phyloP scores from a whole-genome alignment of 164 flowering plant genomes.

The Stephania japonica region DNA sequence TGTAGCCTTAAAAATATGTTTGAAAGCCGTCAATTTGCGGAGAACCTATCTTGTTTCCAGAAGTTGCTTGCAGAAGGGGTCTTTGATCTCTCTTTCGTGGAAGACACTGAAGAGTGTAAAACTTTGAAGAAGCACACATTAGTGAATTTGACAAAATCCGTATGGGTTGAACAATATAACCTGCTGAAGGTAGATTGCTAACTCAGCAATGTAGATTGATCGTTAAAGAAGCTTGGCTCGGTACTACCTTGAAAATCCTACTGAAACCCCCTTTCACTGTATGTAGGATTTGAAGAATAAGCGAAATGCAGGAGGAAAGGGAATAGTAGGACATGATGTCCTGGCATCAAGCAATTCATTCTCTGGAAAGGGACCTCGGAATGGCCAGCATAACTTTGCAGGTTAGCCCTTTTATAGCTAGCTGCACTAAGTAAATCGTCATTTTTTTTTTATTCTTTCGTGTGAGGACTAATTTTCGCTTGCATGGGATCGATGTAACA shows the following conservation, averaged over 20 bases:
- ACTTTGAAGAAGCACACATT: constrained; percentile 57
- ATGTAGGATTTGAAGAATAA: constrained; percentile 38
- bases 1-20: constrained; percentile 80
- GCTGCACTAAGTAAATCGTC: background rate
- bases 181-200: constrained; percentile 51
- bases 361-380: constrained; percentile 39
- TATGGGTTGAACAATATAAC: constrained; percentile 70
- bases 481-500: background rate
- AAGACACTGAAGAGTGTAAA: constrained; percentile 49
- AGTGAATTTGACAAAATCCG: constrained; percentile 43
- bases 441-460: background rate
- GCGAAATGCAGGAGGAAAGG: constrained; percentile 24
- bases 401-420: constrained; percentile 33
- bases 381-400: constrained; percentile 37
- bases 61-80: constrained; percentile 70
- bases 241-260: background rate
- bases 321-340: constrained; percentile 23
- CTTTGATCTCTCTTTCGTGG: constrained; percentile 48
- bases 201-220: background rate
- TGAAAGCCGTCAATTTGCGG: constrained; percentile 57
- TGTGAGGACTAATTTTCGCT: background rate
- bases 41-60: constrained; percentile 61
- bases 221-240: background rate
- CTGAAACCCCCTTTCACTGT: constrained; percentile 14
- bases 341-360: constrained; percentile 21